Evolutionary conservation across 2,329 filamentous ascomycete genomes (phyloP).

Genomic region (Talaromyces amestolkiae): DNA sequence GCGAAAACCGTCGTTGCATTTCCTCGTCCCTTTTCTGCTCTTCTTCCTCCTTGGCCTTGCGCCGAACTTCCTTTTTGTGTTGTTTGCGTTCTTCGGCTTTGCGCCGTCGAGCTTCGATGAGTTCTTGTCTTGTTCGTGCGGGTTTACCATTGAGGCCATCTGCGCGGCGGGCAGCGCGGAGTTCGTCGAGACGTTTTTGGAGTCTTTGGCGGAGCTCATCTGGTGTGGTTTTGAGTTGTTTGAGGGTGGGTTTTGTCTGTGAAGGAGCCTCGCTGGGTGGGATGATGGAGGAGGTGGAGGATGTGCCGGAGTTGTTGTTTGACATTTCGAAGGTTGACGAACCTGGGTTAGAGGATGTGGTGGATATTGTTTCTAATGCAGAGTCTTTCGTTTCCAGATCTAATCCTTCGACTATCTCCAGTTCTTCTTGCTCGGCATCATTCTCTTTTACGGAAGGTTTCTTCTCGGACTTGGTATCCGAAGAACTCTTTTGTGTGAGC

Average conservation of each 20-base stretch:
- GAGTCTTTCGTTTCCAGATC: conserved; percentile 46
- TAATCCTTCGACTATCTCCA: conserved; percentile 51
- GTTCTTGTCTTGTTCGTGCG: conserved; percentile 81
- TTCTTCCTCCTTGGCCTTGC: conserved; percentile 76
- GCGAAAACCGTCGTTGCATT: conserved; percentile 53
- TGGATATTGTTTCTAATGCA: conserved; percentile 36
- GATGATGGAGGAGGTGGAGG: conserved; percentile 67
- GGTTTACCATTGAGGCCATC: conserved; percentile 78
- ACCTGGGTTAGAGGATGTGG: conserved; percentile 49
- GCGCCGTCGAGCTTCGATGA: conserved; percentile 82
- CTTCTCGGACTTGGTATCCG: conserved; percentile 25
- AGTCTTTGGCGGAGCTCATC: conserved; percentile 75
- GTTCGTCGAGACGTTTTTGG: conserved; percentile 76
- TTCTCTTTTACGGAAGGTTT: conserved; percentile 23
- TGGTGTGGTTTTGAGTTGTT: conserved; percentile 66
- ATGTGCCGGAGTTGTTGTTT: conserved; percentile 54
- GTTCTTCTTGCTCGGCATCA: conserved; percentile 32
- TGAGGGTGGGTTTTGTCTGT: conserved; percentile 45
- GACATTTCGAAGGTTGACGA: conserved; percentile 59
- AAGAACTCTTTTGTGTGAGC: conserved; percentile 12
- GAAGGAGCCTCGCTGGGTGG: conserved; percentile 37
- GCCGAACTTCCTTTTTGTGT: conserved; percentile 81
- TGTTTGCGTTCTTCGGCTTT: conserved; percentile 85
- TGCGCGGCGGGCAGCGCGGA: conserved; percentile 82
- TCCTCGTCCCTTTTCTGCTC: conserved; percentile 59